Evolutionary conservation across 495 filamentous ascomycete genomes (phyloP).

Genomic region (Penicillium robsamsonii): DNA sequence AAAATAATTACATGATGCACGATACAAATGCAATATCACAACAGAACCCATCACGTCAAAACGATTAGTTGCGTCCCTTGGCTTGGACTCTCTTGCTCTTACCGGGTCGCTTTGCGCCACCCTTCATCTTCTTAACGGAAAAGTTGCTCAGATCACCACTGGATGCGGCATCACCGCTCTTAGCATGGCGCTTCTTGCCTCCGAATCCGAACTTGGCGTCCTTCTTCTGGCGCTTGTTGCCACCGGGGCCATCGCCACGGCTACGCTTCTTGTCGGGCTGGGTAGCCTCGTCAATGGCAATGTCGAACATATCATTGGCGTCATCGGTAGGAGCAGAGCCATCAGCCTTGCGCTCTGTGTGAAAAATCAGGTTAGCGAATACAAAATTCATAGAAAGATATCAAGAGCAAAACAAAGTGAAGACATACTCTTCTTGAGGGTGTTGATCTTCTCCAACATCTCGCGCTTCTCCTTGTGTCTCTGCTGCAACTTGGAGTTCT

Average conservation of each 20-base stretch:
- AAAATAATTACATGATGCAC: conserved; percentile 17
- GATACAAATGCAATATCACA: conserved; percentile 13
- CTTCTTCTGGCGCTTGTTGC: conserved; percentile 82
- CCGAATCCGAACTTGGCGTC: conserved; percentile 91
- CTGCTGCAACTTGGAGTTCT: conserved; percentile 94
- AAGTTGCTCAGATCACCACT: conserved; percentile 76
- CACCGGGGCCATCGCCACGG: conserved; percentile 40
- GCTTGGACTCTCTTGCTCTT: conserved; percentile 60
- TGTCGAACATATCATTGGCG: conserved; percentile 83
- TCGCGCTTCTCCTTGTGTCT: conserved; percentile 85
- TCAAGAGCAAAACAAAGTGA: not conserved
- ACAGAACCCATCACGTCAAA: conserved; percentile 10
- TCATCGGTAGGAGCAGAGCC: conserved; percentile 65
- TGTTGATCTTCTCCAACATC: conserved; percentile 88
- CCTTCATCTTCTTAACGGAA: conserved; percentile 82
- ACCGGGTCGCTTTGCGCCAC: conserved; percentile 55
- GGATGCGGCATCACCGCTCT: conserved; percentile 81
- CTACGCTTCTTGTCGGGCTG: conserved; percentile 43
- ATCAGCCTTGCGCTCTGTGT: conserved; percentile 77
- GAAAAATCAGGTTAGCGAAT: conserved; percentile 23
- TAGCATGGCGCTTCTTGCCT: conserved; percentile 84
- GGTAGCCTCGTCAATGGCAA: conserved; percentile 80
- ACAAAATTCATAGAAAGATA: conserved; percentile 2
- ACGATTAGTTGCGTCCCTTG: conserved; percentile 29
- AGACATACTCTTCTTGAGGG: conserved; percentile 83